Percentiles rank a stretch among this genome's conserved stretches.
Conservation (phyloP, 208 protist genomes). For the Blastocrithidia nonstop region DNA sequence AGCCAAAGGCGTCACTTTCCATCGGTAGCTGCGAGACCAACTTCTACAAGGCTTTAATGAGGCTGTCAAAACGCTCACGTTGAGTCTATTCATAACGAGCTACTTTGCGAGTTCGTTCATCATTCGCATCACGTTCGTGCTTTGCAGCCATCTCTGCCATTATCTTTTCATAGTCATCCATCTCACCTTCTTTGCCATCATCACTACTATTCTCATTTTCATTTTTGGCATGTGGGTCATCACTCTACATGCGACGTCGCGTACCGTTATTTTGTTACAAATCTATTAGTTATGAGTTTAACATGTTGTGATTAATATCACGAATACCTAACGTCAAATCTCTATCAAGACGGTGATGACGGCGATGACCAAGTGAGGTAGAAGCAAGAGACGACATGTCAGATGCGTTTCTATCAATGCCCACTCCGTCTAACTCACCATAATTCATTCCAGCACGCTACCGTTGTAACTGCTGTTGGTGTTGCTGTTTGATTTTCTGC, state of each 20-base stretch:
- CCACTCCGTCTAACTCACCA: too few species aligned
- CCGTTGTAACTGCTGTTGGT: not conserved
- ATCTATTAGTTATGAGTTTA: too few species aligned
- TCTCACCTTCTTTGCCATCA: conserved; percentile 2
- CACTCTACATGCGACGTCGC: too few species aligned
- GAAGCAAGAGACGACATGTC: too few species aligned
- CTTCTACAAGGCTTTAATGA: conserved; percentile 20
- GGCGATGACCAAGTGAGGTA: too few species aligned
- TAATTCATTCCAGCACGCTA: too few species aligned
- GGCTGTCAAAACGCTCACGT: conserved; percentile 9
- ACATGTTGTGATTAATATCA: too few species aligned
- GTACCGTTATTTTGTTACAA: too few species aligned
- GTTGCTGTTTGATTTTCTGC: not conserved
- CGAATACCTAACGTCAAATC: too few species aligned
- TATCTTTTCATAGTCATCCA: conserved; percentile 11
- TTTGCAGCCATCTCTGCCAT: conserved; percentile 11
- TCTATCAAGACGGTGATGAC: too few species aligned
- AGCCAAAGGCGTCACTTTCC: conserved; percentile 21
- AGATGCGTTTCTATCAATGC: too few species aligned
- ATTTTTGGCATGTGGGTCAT: too few species aligned
- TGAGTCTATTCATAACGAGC: conserved; percentile 6
- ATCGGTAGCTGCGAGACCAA: conserved; percentile 18
- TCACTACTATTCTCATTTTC: not conserved
- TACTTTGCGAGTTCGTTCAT: conserved; percentile 4
- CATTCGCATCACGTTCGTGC: conserved; percentile 7